These are phyloP conservation scores for Sclerotinia spermophila DNA, from an alignment of 2,329 filamentous ascomycete species.

Conservation along the genomic window DNA sequence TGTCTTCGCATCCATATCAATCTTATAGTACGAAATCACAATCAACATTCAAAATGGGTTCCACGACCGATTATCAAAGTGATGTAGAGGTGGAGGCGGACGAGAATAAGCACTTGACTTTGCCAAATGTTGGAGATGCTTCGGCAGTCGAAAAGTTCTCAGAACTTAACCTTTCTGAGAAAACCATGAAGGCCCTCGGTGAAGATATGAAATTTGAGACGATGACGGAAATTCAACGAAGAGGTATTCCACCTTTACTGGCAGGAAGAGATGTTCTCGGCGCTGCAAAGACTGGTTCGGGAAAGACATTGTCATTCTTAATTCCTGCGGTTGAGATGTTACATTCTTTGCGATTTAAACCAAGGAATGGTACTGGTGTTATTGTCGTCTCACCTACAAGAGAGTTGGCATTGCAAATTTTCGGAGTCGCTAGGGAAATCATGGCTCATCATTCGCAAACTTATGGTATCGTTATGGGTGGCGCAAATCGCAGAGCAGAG, in stretches of 20 bases:
- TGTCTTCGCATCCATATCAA: not conserved
- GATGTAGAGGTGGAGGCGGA: slow-evolving; percentile 31
- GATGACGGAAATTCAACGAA: slow-evolving; percentile 93
- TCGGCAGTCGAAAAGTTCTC: slow-evolving; percentile 30
- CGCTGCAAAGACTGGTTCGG: slow-evolving; percentile 92
- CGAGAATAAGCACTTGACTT: slow-evolving; percentile 26
- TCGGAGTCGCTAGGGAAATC: slow-evolving; percentile 87
- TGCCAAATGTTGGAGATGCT: slow-evolving; percentile 25
- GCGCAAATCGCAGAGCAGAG: slow-evolving; percentile 85
- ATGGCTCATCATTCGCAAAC: slow-evolving; percentile 94
- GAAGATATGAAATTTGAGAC: slow-evolving; percentile 87
- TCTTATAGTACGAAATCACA: not conserved
- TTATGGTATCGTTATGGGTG: slow-evolving; percentile 93
- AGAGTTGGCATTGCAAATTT: slow-evolving; percentile 93
- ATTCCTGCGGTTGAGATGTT: slow-evolving; percentile 95
- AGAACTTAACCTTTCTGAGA: slow-evolving; percentile 78
- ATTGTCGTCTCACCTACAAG: slow-evolving; percentile 90
- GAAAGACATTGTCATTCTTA: slow-evolving; percentile 92
- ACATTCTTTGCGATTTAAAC: slow-evolving; percentile 86
- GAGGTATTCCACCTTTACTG: slow-evolving; percentile 81
- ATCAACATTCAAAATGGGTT: slow-evolving; percentile 28
- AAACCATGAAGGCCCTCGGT: slow-evolving; percentile 78
- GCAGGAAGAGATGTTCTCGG: slow-evolving; percentile 91
- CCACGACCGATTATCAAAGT: slow-evolving; percentile 37
- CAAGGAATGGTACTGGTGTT: slow-evolving; percentile 86